Base-by-base conservation (phyloP, 139 green algal genomes). In the Prasinococcaceae sp. region DNA sequence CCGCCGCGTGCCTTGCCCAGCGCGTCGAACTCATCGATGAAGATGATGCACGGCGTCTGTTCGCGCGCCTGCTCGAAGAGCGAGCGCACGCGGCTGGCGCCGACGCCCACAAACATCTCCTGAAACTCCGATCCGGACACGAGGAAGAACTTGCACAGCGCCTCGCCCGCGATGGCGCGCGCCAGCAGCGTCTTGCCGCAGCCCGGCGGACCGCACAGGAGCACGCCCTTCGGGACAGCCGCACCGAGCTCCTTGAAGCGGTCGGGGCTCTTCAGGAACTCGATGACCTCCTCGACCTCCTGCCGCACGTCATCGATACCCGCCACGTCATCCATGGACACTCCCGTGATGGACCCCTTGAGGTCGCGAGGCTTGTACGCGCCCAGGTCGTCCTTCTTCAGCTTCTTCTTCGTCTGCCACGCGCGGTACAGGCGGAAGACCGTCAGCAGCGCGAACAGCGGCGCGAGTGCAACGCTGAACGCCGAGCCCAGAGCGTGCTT, bases 281-380 rank as follows among this genome's bases (percentile, higher is more conserved):
- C 80, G 24, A 97, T 87, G 79, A 97, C 94, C 79, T 97, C 86
- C 81, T 93, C 92, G 60, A 97, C 84, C 72, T 94, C 84, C 43
- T 66, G 51, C 78, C 95, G 95, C 24, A 87, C 89, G 63, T 97
- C 89, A 50, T 95, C 82, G 63, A 85, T 94, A 10, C 89, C 89
- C 20, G 89, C 89, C 36, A 96, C 88, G 54, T 96, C 86, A 65
- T 81, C 84, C 63, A 95, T n/a, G n/a, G n/a, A n/a, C n/a, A n/a
- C n/a, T n/a, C n/a, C n/a, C n/a, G n/a, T n/a, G n/a, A n/a, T n/a
- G n/a, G n/a, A n/a, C n/a, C n/a, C n/a, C n/a, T n/a, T n/a, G n/a
- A n/a, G n/a, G n/a, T n/a, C n/a, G n/a, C n/a, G n/a, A n/a, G n/a
- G n/a, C n/a, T n/a, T n/a, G n/a, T n/a, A n/a, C n/a, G n/a, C n/a